A percentile compares a stretch with the other conserved stretches of the same genome.
These are phyloP conservation scores for Calonectria montana DNA, from an alignment of 2,329 filamentous ascomycete genomes.

Conservation along the genomic window DNA sequence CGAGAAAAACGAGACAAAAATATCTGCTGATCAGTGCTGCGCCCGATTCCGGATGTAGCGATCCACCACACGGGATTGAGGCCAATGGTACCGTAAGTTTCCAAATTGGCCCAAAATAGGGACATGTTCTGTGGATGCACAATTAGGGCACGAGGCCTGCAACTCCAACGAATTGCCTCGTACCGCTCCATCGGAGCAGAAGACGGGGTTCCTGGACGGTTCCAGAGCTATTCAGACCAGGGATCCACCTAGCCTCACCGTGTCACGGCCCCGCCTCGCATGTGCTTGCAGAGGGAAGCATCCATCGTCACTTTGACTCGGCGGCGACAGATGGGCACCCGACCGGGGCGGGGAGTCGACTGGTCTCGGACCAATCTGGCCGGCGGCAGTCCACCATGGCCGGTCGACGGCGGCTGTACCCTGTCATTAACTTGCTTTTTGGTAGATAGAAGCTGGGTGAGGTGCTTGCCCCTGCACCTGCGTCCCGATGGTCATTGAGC, in stretches of 20 bases:
- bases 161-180: constrained; percentile 32
- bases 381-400: constrained; percentile 25
- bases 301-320: constrained; percentile 40
- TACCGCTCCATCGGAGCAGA: constrained; percentile 41
- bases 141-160: constrained; percentile 46
- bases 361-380: constrained; percentile 34
- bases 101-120: constrained; percentile 20
- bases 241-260: constrained; percentile 42
- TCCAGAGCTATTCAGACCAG: constrained; percentile 38
- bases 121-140: constrained; percentile 37
- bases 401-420: constrained; percentile 31
- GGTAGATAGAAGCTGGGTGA: constrained; percentile 32
- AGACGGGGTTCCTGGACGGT: constrained; percentile 32
- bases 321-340: constrained; percentile 32
- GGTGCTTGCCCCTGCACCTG: constrained; percentile 35
- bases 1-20: constrained; percentile 2
- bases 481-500: constrained; percentile 14
- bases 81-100: constrained; percentile 1
- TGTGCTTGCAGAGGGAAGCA: constrained; percentile 34
- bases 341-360: constrained; percentile 29
- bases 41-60: background rate
- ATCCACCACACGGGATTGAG: constrained; percentile 8
- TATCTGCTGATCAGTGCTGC: constrained; percentile 3
- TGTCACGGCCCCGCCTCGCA: constrained; percentile 41
- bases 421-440: constrained; percentile 38